Conservation (phyloP, 495 filamentous ascomycete species). For the Astrothelium subdiscretum region DNA sequence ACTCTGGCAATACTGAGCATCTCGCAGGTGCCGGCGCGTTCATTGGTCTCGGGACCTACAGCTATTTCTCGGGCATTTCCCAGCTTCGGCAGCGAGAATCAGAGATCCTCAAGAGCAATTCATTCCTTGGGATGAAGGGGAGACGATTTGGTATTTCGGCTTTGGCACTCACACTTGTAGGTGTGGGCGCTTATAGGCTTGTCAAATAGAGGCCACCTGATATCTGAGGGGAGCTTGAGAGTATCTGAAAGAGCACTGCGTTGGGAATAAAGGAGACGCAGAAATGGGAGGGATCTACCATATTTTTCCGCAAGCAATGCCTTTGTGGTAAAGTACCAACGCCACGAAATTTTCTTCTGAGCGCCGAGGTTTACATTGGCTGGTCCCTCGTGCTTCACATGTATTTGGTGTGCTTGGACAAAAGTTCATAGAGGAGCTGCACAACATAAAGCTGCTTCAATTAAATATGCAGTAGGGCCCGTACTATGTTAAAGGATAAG, state of each 20-base stretch:
- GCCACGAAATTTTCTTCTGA: no score
- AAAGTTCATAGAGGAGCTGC: not conserved
- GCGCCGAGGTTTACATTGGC: no score
- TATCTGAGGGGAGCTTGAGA: not conserved
- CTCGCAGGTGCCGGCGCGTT: slow-evolving; percentile 78
- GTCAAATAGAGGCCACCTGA: slow-evolving; percentile 34
- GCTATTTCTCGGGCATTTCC: slow-evolving; percentile 64
- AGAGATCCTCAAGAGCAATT: slow-evolving; percentile 56
- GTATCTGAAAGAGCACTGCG: no score
- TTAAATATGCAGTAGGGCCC: not conserved
- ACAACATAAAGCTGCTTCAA: not conserved
- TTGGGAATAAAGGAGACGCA: not conserved
- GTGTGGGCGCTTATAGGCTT: slow-evolving; percentile 52
- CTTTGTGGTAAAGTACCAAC: no score
- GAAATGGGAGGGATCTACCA: not conserved
- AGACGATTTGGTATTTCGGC: slow-evolving; percentile 56
- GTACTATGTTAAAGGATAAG: not conserved
- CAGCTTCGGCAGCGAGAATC: slow-evolving; percentile 62
- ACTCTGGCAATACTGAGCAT: no score
- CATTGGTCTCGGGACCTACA: slow-evolving; percentile 80
- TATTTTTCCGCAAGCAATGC: not conserved
- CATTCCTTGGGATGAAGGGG: slow-evolving; percentile 66
- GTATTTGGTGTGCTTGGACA: not conserved
- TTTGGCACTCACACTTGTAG: slow-evolving; percentile 58
- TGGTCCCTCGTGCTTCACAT: no score